Percentiles rank a stretch among this genome's conserved stretches.
Evolutionary conservation across 129 eudicot genomes (phyloP).

Genomic region (Tanacetum coccineum): DNA sequence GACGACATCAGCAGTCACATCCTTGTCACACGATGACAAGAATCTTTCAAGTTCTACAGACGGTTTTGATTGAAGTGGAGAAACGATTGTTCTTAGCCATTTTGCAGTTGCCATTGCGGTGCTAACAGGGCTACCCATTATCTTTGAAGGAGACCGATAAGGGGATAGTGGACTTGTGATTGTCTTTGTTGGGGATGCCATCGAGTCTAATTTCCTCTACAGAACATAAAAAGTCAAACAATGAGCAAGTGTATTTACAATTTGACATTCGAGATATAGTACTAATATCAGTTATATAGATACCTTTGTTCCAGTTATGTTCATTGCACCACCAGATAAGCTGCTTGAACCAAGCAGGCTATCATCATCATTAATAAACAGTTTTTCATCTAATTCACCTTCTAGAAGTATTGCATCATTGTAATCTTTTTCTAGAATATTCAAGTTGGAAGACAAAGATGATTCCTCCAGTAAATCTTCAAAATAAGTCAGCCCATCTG

Average conservation of each 20-base stretch:
- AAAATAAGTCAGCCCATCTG: conserved; percentile 75
- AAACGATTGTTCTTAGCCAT: conserved; percentile 80
- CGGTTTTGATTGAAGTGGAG: conserved; percentile 80
- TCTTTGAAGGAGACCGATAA: conserved; percentile 66
- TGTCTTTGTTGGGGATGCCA: conserved; percentile 86
- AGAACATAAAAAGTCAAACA: conserved; percentile 13
- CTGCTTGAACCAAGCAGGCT: conserved; percentile 84
- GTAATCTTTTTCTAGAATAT: conserved; percentile 70
- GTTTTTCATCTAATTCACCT: conserved; percentile 78
- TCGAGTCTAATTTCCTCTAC: conserved; percentile 67
- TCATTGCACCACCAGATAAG: conserved; percentile 75
- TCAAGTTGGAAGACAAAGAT: conserved; percentile 47
- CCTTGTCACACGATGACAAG: conserved; percentile 72
- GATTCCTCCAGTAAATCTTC: conserved; percentile 69
- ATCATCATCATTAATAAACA: conserved; percentile 76
- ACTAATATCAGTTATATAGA: conserved; percentile 11
- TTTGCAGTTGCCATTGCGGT: conserved; percentile 95
- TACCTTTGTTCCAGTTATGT: conserved; percentile 71
- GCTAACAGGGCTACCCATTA: conserved; percentile 79
- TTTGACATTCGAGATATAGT: background rate
- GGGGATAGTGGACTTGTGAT: conserved; percentile 82
- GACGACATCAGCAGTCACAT: conserved; percentile 62
- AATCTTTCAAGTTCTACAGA: conserved; percentile 57
- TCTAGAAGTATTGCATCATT: conserved; percentile 49
- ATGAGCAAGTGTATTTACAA: background rate